Base-by-base conservation (phyloP, 495 filamentous ascomycete species). In the Trichocladium uniseriatum region DNA sequence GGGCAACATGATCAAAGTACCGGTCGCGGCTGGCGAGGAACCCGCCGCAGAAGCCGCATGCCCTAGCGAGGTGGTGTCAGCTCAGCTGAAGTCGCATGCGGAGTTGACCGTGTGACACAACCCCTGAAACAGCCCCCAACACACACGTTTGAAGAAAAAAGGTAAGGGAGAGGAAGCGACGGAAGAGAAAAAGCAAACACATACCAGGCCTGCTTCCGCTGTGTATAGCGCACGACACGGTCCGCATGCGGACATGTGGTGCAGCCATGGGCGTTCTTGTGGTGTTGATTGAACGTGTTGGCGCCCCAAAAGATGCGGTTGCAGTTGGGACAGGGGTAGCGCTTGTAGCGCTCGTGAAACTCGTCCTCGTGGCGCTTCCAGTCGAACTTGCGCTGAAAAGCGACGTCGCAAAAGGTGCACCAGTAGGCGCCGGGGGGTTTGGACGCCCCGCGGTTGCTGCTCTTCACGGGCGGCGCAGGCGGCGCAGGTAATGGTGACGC, bases 331-430 rank as follows among this genome's bases (percentile, higher is more conserved):
- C 72, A 75, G 7, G 72, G 72, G 45, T 75, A 75, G 43, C 69
- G 69, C 49, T 69, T 69, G 50, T 69, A 71, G 32, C 72, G 69
- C 54, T 75, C 72, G 65, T 75, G 72, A 50, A 75, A 72, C 54
- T 74, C 71, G 54, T 75, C 72, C 45, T 74, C 71, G 58, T 75
- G 72, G 13, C 71, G 56, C 63, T 74, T 75, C 72, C 72, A 75
- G 59, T 74, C 72, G 49, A 73, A 73, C 56, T 75, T 75, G 47
- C 71, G 63, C 55, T 74, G 71, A 41, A 75, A 73, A 15, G 63
- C 72, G 47, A 70, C 70, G 38, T 73, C 67, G 55, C 72, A 75
- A 41, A 69, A 74, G 31, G 70, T 75, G 58, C 72, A 75, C 72
- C 71, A 74, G 58, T 72, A 75, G 32, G 68, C 67, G 29, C 62